Base-by-base conservation (phyloP, 1,284 basidiomycete species). In the Agroathelia rolfsii region DNA sequence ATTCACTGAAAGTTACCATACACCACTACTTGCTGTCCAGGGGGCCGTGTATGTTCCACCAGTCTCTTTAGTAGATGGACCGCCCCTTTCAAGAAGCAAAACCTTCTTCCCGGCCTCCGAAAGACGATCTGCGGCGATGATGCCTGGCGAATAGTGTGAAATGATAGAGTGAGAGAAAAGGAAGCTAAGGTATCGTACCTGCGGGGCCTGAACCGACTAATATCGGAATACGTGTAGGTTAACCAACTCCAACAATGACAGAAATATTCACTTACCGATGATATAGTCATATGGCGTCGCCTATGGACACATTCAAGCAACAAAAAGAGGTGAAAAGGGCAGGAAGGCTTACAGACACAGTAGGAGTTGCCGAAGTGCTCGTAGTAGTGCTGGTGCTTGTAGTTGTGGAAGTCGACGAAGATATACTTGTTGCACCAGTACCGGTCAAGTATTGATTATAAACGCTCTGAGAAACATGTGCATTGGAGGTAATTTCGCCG, bases 101-200 rank as follows among this genome's bases (percentile, higher is more conserved):
- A 76, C 72, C 36, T 72, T 73, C 55, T 76, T 76, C 18, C 71
- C 72, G 20, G 68, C 63, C 47, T 76, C 66, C 3, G 71, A 69
- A 1, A 77, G 52, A 25, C 74, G 63, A 43, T 77, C 73, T 1
- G 74, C 74, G 14, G 62, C 40, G 30, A 65, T 53, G 32, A 63
- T 52, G 28, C 62, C 62, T 47, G 36, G 59, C 42, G 20, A 61
- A 24, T 58, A 57, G 38, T 62, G 72, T 3, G 72, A n/a, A n/a
- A n/a, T n/a, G n/a, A n/a, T n/a, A n/a, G n/a, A n/a, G n/a, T n/a
- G n/a, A n/a, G n/a, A n/a, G n/a, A n/a, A n/a, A n/a, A n/a, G n/a
- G n/a, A n/a, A n/a, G n/a, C n/a, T n/a, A n/a, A n/a, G n/a, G n/a
- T n/a, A n/a, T n/a, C n/a, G n/a, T n/a, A n/a, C n/a, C n/a, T n/a